Percentiles rank a stretch among this genome's conserved stretches.
phyloP scores from a whole-genome alignment of 2,329 filamentous ascomycete species.

The Alternaria sp. region DNA sequence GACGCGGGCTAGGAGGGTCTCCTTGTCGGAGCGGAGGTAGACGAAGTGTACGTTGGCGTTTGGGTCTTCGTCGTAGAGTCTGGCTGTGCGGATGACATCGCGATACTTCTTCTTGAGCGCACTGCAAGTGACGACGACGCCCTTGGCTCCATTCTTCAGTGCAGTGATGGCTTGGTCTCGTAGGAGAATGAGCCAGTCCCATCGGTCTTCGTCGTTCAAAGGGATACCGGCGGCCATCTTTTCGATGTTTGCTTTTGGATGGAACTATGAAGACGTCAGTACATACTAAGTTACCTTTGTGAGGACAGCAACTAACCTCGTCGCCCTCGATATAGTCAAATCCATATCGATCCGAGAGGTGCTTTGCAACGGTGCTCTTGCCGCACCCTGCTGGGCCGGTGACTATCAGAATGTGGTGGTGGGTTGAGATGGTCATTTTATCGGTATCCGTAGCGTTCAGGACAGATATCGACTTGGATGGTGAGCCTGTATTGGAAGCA shows the following conservation, averaged over 20 bases:
- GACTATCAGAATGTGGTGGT: conserved; percentile 62
- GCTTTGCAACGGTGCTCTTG: conserved; percentile 62
- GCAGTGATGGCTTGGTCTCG: conserved; percentile 56
- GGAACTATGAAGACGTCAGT: conserved; percentile 51
- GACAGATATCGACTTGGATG: conserved; percentile 32
- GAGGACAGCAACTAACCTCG: conserved; percentile 49
- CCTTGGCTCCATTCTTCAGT: conserved; percentile 48
- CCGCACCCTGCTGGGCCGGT: conserved; percentile 64
- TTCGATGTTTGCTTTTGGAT: conserved; percentile 64
- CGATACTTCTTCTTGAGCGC: conserved; percentile 97
- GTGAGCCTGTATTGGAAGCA: conserved; percentile 39
- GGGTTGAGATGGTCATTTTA: conserved; percentile 45
- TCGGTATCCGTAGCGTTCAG: conserved; percentile 25
- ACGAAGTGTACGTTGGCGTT: conserved; percentile 78
- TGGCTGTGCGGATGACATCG: conserved; percentile 67
- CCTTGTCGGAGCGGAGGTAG: conserved; percentile 82
- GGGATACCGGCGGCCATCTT: conserved; percentile 90
- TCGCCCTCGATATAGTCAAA: conserved; percentile 63
- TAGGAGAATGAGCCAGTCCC: conserved; percentile 83
- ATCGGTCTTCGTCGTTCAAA: conserved; percentile 90
- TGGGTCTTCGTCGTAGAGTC: conserved; percentile 57
- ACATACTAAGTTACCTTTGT: neutral
- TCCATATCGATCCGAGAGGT: conserved; percentile 54
- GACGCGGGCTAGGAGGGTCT: conserved; percentile 78
- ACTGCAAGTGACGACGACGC: conserved; percentile 95